Base-by-base conservation (phyloP, 805 yeast species). In the Cyberlindnera misumaiensis region DNA sequence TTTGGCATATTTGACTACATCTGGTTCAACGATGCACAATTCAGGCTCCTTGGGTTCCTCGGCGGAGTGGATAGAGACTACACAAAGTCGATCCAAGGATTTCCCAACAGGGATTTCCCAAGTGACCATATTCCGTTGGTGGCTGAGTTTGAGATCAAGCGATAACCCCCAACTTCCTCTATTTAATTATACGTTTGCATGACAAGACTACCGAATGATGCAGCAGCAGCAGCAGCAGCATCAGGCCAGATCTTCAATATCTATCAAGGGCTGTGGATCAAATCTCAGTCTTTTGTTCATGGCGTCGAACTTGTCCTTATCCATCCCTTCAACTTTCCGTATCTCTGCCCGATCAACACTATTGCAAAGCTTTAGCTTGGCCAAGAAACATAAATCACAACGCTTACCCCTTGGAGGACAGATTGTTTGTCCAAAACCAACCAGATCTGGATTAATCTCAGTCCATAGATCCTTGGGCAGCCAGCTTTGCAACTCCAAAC, bases 341-440 rank as follows among this genome's bases (percentile, higher is more conserved):
- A 72, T 39, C 26, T 75, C 42, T 22, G 68, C 68, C 34, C 66
- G 64, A 49, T 79, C 77, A 12, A 68, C 78, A 27, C 75, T 72
- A 28, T 73, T 67, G 48, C 95, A 86, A 2, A 83, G 49, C 0
- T 70, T 73, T 17, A 64, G 64, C 38, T 54, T 60, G 12, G 73
- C 75, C 50, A 80, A 60, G 4, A 72, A 52, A 49, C 96, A 87
- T 6, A 80, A 47, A 51, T 81, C 89, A 59, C 96, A 87, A 44
- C 82, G 68, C 34, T 68, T 61, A 4, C 79, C 78, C 39, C 80
- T 68, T 0, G 95, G 83, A 9, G 77, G 71, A 55, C 97, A 89
- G 3, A 89, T 72, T 0, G 81, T 79, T 58, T 89, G 97, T 11
- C 97, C 97, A 65, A 88, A 89, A 4, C 97, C 97, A 8, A 89